Evolutionary conservation across 768 basidiomycete species (phyloP).

Genomic region (Hypholoma fasciculare): DNA sequence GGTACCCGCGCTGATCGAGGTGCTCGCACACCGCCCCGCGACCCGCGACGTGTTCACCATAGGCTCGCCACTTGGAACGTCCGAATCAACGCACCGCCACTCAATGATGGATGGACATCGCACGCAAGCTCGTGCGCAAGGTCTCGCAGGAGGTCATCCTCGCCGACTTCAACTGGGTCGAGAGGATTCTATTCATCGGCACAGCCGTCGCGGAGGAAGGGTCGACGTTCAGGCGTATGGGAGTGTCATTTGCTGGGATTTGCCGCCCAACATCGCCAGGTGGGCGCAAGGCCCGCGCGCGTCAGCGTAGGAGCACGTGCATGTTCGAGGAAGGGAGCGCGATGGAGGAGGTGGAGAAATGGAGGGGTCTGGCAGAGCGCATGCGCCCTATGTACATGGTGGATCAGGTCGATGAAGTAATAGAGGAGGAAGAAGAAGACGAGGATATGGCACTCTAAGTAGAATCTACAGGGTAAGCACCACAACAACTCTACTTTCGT

Average conservation of each 20-base stretch:
- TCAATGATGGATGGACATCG: slow-evolving; percentile 74
- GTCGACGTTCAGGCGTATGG: slow-evolving; percentile 83
- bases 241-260: slow-evolving; percentile 81
- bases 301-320: no score
- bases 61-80: slow-evolving; percentile 67
- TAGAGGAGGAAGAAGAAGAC: no score
- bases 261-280: slow-evolving; percentile 73
- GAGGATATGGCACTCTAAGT: no score
- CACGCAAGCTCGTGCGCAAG: slow-evolving; percentile 48
- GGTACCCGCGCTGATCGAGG: slow-evolving; percentile 64
- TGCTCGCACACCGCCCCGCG: slow-evolving; percentile 59
- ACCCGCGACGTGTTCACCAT: slow-evolving; percentile 51
- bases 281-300: slow-evolving; percentile 86
- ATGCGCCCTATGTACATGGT: no score
- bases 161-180: slow-evolving; percentile 63
- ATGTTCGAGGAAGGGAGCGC: no score
- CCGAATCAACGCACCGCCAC: slow-evolving; percentile 54
- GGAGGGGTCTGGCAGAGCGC: no score
- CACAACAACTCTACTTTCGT: not conserved
- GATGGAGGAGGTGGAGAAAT: no score
- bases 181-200: slow-evolving; percentile 70
- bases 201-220: slow-evolving; percentile 88
- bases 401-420: no score
- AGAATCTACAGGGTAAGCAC: slow-evolving; percentile 63
- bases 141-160: slow-evolving; percentile 57